Conservation (phyloP, 768 basidiomycete genomes). For the Pleurotus ostreatus region DNA sequence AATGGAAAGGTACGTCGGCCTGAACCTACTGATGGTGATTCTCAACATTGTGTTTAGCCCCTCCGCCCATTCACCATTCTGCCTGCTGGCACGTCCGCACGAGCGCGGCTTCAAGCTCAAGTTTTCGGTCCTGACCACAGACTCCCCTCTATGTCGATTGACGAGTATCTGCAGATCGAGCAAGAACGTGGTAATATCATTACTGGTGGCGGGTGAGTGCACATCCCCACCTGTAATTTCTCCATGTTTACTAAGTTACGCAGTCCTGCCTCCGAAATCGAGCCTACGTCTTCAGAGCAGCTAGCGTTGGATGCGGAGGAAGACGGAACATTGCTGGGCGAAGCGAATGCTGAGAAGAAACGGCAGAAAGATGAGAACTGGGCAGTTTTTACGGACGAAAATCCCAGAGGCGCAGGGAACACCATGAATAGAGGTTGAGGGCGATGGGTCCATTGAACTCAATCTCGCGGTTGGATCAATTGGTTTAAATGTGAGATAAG, state of each 20-base stretch:
- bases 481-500: too few species aligned
- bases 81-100: constrained; percentile 63
- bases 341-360: constrained; percentile 70
- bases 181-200: constrained; percentile 81
- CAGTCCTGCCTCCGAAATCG: constrained; percentile 63
- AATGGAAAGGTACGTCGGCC: constrained; percentile 61
- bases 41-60: constrained; percentile 46
- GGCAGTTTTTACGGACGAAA: constrained; percentile 82
- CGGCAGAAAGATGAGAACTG: constrained; percentile 86
- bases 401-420: constrained; percentile 92
- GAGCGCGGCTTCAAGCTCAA: constrained; percentile 67
- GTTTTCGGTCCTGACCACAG: constrained; percentile 84
- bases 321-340: constrained; percentile 72
- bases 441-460: constrained; percentile 7
- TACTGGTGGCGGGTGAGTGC: constrained; percentile 76
- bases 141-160: constrained; percentile 92
- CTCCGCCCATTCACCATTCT: constrained; percentile 91
- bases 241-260: neutral
- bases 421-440: constrained; percentile 82
- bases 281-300: constrained; percentile 74
- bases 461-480: neutral
- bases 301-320: constrained; percentile 76
- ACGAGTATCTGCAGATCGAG: constrained; percentile 91
- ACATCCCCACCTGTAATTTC: neutral
- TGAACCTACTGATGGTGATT: constrained; percentile 5